phyloP scores from a whole-genome alignment of 345 rosid species.

The Camelina neglecta region DNA sequence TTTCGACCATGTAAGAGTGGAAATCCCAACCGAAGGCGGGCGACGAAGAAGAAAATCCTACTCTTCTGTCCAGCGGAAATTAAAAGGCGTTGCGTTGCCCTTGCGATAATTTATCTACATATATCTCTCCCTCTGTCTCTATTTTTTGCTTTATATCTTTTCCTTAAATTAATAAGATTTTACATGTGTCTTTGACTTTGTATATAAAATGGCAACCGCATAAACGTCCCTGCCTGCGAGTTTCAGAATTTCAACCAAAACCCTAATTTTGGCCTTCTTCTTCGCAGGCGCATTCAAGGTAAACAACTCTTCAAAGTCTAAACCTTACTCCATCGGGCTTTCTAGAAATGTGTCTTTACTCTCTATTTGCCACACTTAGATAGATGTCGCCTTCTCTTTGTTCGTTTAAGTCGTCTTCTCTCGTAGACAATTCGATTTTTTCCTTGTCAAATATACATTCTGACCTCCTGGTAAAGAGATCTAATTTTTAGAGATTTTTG shows the following conservation, averaged over 20 bases:
- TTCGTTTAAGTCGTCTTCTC: background rate
- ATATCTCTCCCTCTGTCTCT: too few species aligned
- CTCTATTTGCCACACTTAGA: background rate
- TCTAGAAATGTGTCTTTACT: constrained; percentile 2
- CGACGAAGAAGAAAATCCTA: background rate
- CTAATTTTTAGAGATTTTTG: background rate
- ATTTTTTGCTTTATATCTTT: too few species aligned
- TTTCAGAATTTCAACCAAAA: constrained; percentile 15
- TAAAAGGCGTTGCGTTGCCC: background rate
- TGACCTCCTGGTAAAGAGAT: background rate
- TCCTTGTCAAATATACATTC: too few species aligned
- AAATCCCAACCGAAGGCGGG: background rate
- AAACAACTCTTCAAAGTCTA: background rate
- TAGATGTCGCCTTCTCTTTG: background rate
- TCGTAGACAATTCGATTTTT: too few species aligned
- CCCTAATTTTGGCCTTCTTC: constrained; percentile 35
- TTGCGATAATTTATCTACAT: too few species aligned
- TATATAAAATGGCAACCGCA: too few species aligned
- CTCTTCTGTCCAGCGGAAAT: background rate
- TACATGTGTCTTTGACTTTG: too few species aligned
- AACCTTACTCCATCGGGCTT: background rate
- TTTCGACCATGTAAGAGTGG: background rate
- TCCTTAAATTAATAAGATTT: too few species aligned
- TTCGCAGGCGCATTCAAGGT: constrained; percentile 32
- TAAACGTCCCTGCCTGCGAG: background rate